phyloP scores from a whole-genome alignment of 371 early-diverging fungal species.

The Mortierella sp. region DNA sequence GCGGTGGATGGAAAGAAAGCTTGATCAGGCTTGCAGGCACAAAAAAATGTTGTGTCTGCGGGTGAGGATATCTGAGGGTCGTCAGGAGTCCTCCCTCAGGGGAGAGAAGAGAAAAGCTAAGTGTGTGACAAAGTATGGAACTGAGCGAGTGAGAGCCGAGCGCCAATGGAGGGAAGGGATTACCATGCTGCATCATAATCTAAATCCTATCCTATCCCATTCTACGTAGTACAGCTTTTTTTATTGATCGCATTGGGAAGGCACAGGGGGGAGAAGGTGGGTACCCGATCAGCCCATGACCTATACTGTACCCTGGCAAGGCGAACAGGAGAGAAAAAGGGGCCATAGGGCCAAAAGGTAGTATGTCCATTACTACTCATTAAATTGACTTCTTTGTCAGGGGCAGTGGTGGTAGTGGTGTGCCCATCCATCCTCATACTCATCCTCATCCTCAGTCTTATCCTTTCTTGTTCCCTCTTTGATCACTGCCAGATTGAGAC shows the following conservation, averaged over 20 bases:
- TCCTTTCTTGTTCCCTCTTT: neutral
- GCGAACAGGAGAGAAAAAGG: neutral
- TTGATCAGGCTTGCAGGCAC: neutral
- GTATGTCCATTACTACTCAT: neutral
- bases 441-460: too few relatives aligned
- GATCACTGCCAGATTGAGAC: neutral
- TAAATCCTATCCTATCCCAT: neutral
- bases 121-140: neutral
- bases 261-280: neutral
- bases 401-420: neutral
- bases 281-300: slow-evolving; percentile 11
- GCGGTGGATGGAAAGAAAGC: neutral
- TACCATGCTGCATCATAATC: neutral
- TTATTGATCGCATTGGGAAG: neutral
- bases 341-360: slow-evolving; percentile 5
- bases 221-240: slow-evolving; percentile 1
- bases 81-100: too few relatives aligned
- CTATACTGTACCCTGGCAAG: neutral
- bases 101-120: neutral
- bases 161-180: neutral
- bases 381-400: neutral
- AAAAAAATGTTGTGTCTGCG: neutral
- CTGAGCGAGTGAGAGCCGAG: neutral
- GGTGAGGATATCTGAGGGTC: neutral
- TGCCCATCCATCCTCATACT: too few relatives aligned